Percentiles rank a stretch among this genome's conserved stretches.
Evolutionary conservation across 257 asterid species (phyloP).

Genomic region (Nicotiana tabacum): DNA sequence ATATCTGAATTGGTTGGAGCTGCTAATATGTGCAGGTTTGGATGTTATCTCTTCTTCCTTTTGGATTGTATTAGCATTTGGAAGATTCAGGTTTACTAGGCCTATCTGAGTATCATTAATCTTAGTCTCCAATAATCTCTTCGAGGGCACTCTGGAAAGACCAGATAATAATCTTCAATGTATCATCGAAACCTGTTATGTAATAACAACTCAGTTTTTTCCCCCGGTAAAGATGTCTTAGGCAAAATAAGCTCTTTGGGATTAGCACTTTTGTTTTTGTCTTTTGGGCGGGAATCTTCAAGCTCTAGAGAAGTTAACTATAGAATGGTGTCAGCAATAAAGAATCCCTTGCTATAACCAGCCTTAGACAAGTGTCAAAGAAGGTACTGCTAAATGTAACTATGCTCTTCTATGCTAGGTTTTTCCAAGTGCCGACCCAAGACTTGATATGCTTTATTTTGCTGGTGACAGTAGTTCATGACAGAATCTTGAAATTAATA

Average conservation of each 20-base stretch:
- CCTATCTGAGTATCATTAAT: background rate
- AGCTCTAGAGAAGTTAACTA: background rate
- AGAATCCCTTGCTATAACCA: background rate
- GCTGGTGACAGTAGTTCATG: too few species aligned
- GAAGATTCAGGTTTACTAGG: background rate
- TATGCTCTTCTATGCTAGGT: too few species aligned
- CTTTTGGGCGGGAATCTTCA: background rate
- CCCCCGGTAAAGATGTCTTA: background rate
- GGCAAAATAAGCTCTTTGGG: background rate
- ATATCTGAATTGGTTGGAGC: background rate
- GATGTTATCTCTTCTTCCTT: background rate
- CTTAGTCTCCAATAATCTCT: background rate
- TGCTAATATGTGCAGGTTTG: background rate
- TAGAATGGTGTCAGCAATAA: background rate
- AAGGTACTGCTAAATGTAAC: too few species aligned
- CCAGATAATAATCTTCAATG: background rate
- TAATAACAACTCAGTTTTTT: background rate
- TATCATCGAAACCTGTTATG: background rate
- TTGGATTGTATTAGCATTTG: background rate
- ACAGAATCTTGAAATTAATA: too few species aligned
- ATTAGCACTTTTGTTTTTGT: background rate
- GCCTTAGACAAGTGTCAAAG: too few species aligned
- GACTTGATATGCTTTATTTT: too few species aligned
- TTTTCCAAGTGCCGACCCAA: too few species aligned
- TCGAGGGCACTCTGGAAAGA: background rate